Base-by-base conservation (phyloP, 2,329 filamentous ascomycete species). In the Penicillium polonicum region DNA sequence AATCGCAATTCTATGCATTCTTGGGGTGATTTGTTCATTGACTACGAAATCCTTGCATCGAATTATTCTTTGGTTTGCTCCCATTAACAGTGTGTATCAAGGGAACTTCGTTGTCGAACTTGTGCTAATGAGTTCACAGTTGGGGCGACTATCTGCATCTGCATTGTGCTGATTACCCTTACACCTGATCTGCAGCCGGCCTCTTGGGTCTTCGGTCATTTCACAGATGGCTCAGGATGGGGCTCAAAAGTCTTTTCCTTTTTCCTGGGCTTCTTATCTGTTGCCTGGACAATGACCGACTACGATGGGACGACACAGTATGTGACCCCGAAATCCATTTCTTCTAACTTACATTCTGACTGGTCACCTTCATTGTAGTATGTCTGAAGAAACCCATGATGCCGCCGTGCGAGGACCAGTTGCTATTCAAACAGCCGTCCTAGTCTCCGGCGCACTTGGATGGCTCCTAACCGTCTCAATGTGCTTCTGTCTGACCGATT, bases 371-470 rank as follows among this genome's bases (percentile, higher is more conserved):
- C 62, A 61, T 42, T 2, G 13, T 64, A 82, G 80, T 65, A 87
- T 88, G 81, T 86, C 84, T 2, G 85, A 88, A 75, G 85, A 88
- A 72, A 87, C 83, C 0, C 84, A 86, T 62, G 82, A 88, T 68
- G 85, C 85, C 7, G 84, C 84, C 2, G 78, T 84, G 50, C 78
- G 79, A 58, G 85, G 84, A 0, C 85, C 85, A 3, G 70, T 83
- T 17, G 85, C 85, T 5, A 88, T 88, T 56, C 74, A 80, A 58
- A 78, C 77, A 36, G 84, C 84, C 2, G 83, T 86, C n/a, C 70
- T 85, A 2, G 80, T 87, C 9, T 85, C 84, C 3, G 85, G 84
- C 0, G 63, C 80, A 4, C 76, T 86, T 10, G 85, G 85, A n/a
- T 86, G 82, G 81, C 76, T 86, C 65, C 73, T 88, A 39, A 88